Evolutionary conservation across 768 basidiomycete genomes (phyloP), one percentile per base, ranked within the genome.

Genomic region (Lactarius quietus): DNA sequence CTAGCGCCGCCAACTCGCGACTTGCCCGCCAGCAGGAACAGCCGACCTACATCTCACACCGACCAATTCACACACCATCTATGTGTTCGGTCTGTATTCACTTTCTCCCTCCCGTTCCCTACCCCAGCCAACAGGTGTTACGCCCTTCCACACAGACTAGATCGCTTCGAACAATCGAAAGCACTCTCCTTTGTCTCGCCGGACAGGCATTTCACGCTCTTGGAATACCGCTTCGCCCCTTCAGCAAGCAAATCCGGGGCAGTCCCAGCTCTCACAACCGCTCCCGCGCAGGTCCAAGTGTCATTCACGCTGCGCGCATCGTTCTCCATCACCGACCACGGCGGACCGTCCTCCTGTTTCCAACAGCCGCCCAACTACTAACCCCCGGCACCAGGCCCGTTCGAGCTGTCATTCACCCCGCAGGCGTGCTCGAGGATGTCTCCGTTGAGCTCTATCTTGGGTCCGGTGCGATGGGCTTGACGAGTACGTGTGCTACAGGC

Each of bases 151-250:
- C 31, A 55, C 69, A 95, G 94, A 43, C 78, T 95, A 29, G 87
- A 85, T 71, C 86, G 87, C 62, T 97, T 93, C 90, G 78, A 81
- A 28, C 84, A 86, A 43, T 87, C 92, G 71, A 88, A 85, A 71
- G 76, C 81, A 1, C 77, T 98, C 51, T 96, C 95, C 2, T 98
- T 98, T 73, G 85, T 98, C 28, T 95, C 95, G 7, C 95, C 95
- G 5, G 95, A 98, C 70, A 94, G 95, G 3, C 84, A 84, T 59
- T 98, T 97, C 76, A 83, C 83, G 9, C 80, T 97, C 23, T 83
- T 89, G 72, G 90, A 94, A 69, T 98, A 97, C 72, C 89, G 89
- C 33, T 89, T 86, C 73, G 74, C 79, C 12, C 78, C 82, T 14
- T 77, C 74, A 61, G 64, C 82, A n/a, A 38, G 26, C n/a, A 62